A percentile compares a stretch with the other conserved stretches of the same genome.
These are phyloP conservation scores for Trypanosoma congolense DNA, from an alignment of 208 protist species.

Conservation along the genomic window DNA sequence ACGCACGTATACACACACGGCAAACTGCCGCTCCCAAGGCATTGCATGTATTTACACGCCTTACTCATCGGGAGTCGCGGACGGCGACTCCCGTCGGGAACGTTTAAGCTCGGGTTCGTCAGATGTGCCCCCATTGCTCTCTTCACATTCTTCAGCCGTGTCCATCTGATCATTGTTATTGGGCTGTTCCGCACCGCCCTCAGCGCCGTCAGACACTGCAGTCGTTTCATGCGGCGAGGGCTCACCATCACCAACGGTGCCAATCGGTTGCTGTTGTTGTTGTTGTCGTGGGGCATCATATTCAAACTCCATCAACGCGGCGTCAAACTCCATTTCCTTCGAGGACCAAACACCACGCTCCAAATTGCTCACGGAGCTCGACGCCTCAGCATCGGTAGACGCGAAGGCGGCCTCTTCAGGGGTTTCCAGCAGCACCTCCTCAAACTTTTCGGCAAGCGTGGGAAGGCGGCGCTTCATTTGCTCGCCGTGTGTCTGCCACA, in stretches of 20 bases:
- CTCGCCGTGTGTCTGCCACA: slow-evolving; percentile 32
- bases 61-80: neutral
- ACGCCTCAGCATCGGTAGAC: slow-evolving; percentile 49
- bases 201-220: neutral
- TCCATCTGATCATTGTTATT: neutral
- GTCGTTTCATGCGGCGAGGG: neutral
- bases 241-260: neutral
- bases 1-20: too few relatives aligned
- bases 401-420: slow-evolving; percentile 62
- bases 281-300: slow-evolving; percentile 26
- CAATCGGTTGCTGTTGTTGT: neutral
- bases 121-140: neutral
- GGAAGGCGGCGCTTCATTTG: slow-evolving; percentile 24
- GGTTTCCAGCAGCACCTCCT: slow-evolving; percentile 42
- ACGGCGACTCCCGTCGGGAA: slow-evolving; percentile 15
- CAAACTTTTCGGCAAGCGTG: slow-evolving; percentile 30
- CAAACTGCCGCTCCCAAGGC: too few relatives aligned
- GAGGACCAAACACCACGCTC: slow-evolving; percentile 31
- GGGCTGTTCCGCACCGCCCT: neutral
- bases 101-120: slow-evolving; percentile 13
- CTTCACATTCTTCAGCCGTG: slow-evolving; percentile 1
- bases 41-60: neutral
- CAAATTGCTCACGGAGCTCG: slow-evolving; percentile 62
- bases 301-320: slow-evolving; percentile 37
- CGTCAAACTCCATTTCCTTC: slow-evolving; percentile 28